Evolutionary conservation across 257 asterid genomes (phyloP), one percentile per base, ranked within the genome.

Genomic region (Sherardia arvensis): DNA sequence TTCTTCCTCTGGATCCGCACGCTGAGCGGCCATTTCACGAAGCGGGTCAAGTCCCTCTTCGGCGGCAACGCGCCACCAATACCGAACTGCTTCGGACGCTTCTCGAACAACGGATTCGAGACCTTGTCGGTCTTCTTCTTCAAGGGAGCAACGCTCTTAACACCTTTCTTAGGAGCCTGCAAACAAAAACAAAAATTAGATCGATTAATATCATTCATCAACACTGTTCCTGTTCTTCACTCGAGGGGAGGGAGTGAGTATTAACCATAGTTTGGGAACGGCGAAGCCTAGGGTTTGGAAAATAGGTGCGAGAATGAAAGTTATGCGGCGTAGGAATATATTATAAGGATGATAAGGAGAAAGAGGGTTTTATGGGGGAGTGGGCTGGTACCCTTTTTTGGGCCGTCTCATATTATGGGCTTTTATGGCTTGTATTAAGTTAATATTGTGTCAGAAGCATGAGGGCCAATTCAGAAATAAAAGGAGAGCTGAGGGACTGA

Each of bases 21-120:
- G 47, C 54, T 60, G 27, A 38, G 60, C 0, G 84, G 84, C 84
- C 84, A 79, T 65, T 68, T 79, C 8, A 79, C 67, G 53, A 69
- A 73, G 65, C 81, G 61, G 7, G 79, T 66, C 17, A 76, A 70
- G 28, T 79, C 84, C 66, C 66, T 76, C 71, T 79, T 79, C 1
- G 81, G 84, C 5, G 81, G 79, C 21, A 79, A 45, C 0, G 81
- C 81, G 0, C 84, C 81, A 1, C 81, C 84, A 47, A 79, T 79
- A 3, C 84, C 79, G 18, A 76, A 79, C 67, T 79, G 84, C 69
- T 70, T 79, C 3, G 81, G 71, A 1, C 81, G 58, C 67, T 73
- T 79, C 74, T 79, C 81, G 62, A 76, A 79, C 4, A 79, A 59
- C 0, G 84, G 81, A 55, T 79, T 79, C 53, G 67, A 73, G 43